These are phyloP conservation scores for Ogataea nakhonphanomensis DNA, from an alignment of 805 yeast species.

Conservation along the genomic window DNA sequence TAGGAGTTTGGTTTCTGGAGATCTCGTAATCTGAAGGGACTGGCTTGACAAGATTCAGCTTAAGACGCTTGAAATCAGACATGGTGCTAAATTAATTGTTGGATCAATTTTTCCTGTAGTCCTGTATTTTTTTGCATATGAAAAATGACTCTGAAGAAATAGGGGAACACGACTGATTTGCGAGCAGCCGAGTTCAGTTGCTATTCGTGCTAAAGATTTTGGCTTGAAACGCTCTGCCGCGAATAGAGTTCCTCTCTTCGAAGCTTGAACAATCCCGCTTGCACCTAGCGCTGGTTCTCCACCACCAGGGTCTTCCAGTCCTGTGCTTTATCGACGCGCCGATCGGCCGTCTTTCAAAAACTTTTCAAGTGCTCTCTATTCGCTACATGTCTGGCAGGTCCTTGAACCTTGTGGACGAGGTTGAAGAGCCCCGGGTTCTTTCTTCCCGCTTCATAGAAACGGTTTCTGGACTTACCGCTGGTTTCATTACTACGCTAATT, in stretches of 20 bases:
- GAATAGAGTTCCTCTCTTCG: no score
- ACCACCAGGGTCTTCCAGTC: neutral
- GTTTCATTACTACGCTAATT: conserved; percentile 70
- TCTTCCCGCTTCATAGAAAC: conserved; percentile 40
- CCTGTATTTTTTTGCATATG: conserved; percentile 8
- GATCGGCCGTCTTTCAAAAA: conserved; percentile 5
- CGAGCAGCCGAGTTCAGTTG: neutral
- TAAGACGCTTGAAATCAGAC: conserved; percentile 37
- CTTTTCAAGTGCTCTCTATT: conserved; percentile 3
- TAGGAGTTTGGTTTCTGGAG: conserved; percentile 85
- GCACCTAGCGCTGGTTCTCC: neutral
- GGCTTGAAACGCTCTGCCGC: no score
- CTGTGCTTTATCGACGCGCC: conserved; percentile 4
- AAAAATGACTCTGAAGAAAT: conserved; percentile 4
- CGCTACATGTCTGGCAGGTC: conserved; percentile 11
- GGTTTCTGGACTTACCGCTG: conserved; percentile 75
- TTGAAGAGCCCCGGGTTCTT: conserved; percentile 7
- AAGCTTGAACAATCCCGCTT: no score
- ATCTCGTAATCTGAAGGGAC: conserved; percentile 92
- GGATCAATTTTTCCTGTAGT: conserved; percentile 9
- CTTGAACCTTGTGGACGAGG: conserved; percentile 15
- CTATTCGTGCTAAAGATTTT: neutral
- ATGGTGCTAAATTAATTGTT: conserved; percentile 17
- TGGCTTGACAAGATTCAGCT: conserved; percentile 44
- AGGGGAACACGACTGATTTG: neutral